A percentile compares a stretch with the other conserved stretches of the same genome.
Conservation (phyloP, 345 rosid species). For the Kandelia obovata region DNA sequence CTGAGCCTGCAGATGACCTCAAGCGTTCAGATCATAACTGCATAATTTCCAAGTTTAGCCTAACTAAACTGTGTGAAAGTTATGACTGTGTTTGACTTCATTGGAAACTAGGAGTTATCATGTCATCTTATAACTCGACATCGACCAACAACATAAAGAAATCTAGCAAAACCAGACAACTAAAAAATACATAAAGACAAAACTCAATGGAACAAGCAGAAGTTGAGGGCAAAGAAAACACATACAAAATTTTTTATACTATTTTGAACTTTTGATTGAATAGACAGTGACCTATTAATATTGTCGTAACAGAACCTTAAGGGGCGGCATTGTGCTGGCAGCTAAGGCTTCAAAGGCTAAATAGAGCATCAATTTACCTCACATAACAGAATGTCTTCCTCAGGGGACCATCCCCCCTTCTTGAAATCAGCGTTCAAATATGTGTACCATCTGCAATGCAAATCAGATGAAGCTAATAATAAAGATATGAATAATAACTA, state of each 20-base stretch:
- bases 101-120: too few relatives aligned
- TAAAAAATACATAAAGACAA: neutral
- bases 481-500: neutral
- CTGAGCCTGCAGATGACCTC: constrained; percentile 67
- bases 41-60: constrained; percentile 6
- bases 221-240: neutral
- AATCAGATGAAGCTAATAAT: constrained; percentile 21
- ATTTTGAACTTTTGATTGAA: neutral
- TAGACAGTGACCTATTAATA: constrained; percentile 2
- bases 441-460: constrained; percentile 78
- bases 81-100: constrained; percentile 7
- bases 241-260: neutral
- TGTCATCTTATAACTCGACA: constrained; percentile 3
- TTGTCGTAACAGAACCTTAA: neutral
- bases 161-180: neutral
- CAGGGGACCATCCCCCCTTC: constrained; percentile 99
- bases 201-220: neutral
- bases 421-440: constrained; percentile 94
- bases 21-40: constrained; percentile 18
- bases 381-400: constrained; percentile 89
- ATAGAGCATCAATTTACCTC: constrained; percentile 49
- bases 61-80: constrained; percentile 8
- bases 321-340: neutral
- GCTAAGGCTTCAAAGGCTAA: neutral
- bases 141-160: constrained; percentile 7